Evolutionary conservation across 1,139 yeast genomes (phyloP).

Genomic region (Debaryomycetaceae sp.): DNA sequence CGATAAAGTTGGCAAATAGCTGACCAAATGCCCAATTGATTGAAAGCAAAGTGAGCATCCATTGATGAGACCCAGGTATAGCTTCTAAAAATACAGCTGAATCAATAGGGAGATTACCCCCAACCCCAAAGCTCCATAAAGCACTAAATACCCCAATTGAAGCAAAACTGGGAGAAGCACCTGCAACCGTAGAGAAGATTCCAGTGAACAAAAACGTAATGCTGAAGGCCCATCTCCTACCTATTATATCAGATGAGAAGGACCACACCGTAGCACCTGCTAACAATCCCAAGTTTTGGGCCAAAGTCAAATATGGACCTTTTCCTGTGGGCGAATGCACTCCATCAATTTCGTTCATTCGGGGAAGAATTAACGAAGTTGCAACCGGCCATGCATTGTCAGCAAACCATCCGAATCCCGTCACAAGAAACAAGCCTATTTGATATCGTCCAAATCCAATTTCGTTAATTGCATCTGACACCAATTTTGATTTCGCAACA

Average conservation of each 20-base stretch:
- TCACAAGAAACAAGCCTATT: constrained; percentile 36
- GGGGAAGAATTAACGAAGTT: constrained; percentile 31
- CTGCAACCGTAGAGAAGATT: constrained; percentile 34
- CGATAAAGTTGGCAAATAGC: constrained; percentile 32
- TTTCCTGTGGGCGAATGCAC: constrained; percentile 33
- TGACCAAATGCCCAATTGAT: constrained; percentile 46
- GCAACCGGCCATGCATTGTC: constrained; percentile 46
- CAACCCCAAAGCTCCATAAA: constrained; percentile 45
- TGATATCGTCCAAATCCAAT: constrained; percentile 45
- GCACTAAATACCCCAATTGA: constrained; percentile 37
- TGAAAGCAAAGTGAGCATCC: constrained; percentile 43
- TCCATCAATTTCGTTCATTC: constrained; percentile 34
- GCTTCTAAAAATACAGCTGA: constrained; percentile 44
- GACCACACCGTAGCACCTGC: constrained; percentile 45
- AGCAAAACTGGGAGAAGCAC: constrained; percentile 39
- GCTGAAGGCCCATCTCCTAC: constrained; percentile 43
- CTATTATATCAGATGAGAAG: constrained; percentile 37
- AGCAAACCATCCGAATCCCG: constrained; percentile 45
- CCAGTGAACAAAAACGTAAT: constrained; percentile 41
- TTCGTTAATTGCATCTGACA: constrained; percentile 34
- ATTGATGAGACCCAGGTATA: constrained; percentile 33
- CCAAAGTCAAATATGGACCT: constrained; percentile 38
- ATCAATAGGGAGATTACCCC: constrained; percentile 45
- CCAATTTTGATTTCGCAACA: constrained; percentile 30
- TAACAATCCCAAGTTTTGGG: constrained; percentile 41